Evolutionary conservation across 768 basidiomycete genomes (phyloP).

Genomic region (Tricholoma sp.): DNA sequence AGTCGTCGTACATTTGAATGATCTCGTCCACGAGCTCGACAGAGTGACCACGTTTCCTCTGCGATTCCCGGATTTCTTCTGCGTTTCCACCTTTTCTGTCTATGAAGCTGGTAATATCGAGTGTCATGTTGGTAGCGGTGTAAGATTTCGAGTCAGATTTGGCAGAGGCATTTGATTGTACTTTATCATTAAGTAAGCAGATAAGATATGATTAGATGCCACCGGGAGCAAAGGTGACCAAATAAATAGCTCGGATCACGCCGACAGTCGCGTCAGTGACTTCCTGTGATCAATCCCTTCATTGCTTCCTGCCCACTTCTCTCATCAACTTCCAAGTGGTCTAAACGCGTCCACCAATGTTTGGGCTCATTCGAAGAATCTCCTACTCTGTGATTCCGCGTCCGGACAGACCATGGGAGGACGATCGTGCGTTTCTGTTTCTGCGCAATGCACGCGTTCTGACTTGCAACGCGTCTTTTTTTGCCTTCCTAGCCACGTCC

Average conservation of each 20-base stretch:
- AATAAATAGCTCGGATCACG: conserved; percentile 1
- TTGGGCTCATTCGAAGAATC: conserved; percentile 65
- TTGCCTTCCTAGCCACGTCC: conserved; percentile 52
- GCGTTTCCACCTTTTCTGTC: conserved; percentile 91
- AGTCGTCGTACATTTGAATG: conserved; percentile 85
- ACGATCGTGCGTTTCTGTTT: conserved; percentile 54
- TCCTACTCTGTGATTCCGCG: conserved; percentile 66
- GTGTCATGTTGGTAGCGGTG: conserved; percentile 52
- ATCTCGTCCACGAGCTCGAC: conserved; percentile 94
- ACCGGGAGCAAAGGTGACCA: conserved; percentile 5
- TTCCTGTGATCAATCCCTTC: conserved; percentile 9
- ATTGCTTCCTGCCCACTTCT: conserved; percentile 4
- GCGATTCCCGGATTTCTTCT: conserved; percentile 85
- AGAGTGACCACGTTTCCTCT: conserved; percentile 83
- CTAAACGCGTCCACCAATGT: conserved; percentile 38
- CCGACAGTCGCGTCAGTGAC: conserved; percentile 13
- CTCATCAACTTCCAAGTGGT: background rate
- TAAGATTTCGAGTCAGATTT: background rate
- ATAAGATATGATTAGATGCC: conserved; percentile 8
- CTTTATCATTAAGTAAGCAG: conserved; percentile 3
- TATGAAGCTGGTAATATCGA: conserved; percentile 78
- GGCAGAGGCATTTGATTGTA: no score
- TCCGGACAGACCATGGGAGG: conserved; percentile 71
- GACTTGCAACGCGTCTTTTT: conserved; percentile 8
- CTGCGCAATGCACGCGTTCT: conserved; percentile 21